Percentiles rank a stretch among this genome's conserved stretches.
phyloP scores from a whole-genome alignment of 2,329 filamentous ascomycete genomes.

The Penicillium sp. region DNA sequence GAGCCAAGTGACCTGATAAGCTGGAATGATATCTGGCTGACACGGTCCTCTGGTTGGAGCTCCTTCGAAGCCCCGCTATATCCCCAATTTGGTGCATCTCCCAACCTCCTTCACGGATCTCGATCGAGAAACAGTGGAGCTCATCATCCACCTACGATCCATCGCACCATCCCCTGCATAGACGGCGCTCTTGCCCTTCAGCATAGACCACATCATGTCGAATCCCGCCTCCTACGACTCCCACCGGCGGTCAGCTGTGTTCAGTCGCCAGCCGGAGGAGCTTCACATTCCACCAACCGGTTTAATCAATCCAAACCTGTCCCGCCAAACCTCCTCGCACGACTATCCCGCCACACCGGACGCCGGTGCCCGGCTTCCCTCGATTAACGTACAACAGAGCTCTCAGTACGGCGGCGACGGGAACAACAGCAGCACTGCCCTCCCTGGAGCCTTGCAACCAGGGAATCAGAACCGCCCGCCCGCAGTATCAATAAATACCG shows the following conservation, averaged over 20 bases:
- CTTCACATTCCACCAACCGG: constrained; percentile 51
- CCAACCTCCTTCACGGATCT: constrained; percentile 3
- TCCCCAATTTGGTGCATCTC: neutral
- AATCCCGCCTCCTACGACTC: constrained; percentile 51
- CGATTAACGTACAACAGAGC: constrained; percentile 60
- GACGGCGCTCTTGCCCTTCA: constrained; percentile 15
- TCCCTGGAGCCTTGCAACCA: constrained; percentile 63
- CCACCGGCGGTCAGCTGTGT: constrained; percentile 48
- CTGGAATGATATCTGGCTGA: constrained; percentile 11
- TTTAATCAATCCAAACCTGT: constrained; percentile 38
- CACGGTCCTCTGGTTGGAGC: constrained; percentile 44
- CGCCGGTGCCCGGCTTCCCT: constrained; percentile 52
- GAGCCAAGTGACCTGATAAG: constrained; percentile 41
- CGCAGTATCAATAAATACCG: constrained; percentile 55
- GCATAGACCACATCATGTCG: constrained; percentile 34
- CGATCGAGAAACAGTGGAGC: constrained; percentile 17
- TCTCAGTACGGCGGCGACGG: constrained; percentile 49
- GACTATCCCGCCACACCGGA: constrained; percentile 48
- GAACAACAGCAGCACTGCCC: constrained; percentile 38
- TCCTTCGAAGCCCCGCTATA: constrained; percentile 43
- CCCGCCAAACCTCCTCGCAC: constrained; percentile 44
- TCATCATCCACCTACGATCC: constrained; percentile 12
- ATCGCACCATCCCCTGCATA: constrained; percentile 13
- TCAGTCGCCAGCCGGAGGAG: constrained; percentile 54
- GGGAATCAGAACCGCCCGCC: constrained; percentile 52